Evolutionary conservation across 2,329 filamentous ascomycete genomes (phyloP), one percentile per base, ranked within the genome.

Genomic region (Colletotrichum kahawae): DNA sequence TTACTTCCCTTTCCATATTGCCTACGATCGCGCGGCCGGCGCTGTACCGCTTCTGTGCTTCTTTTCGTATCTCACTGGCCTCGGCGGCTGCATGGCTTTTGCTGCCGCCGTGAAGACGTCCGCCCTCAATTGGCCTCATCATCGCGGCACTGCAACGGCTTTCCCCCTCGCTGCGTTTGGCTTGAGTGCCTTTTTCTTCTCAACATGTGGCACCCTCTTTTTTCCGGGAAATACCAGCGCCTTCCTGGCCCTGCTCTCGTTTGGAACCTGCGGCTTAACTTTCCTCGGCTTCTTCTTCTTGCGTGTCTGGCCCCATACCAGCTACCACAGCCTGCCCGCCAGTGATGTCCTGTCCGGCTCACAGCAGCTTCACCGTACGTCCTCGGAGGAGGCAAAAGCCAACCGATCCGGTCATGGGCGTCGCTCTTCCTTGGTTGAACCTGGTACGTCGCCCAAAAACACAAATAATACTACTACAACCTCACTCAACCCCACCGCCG

Each of bases 141-240:
- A 98, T 82, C 92, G 97, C 77, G 97, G 97, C 70, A 98, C 96
- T 5, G 97, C 97, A 7, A 98, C 97, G 7, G 96, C 96, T 2
- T 97, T 98, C 79, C 96, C 97, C 7, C 85, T 98, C 71, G 95
- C 97, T 71, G 96, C 95, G 4, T 98, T 98, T 82, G 97, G 97
- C 4, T 86, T 99, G 72, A 98, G 96, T 82, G 97, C 97, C 70
- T 97, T 99, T 85, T 98, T 98, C 87, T 99, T 98, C 86, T 96
- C 97, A 1, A 89, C 93, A 4, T 85, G 97, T 38, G 95, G 95
- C 27, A 91, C 92, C 21, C 82, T 97, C 62, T 87, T 95, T 54
- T 96, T 98, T 81, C 94, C 95, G 4, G 95, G 95, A 51, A 92
- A 97, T 80, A 97, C 95, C 1, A 93, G 93, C 70, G 90, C 91